Conservation (phyloP, 495 filamentous ascomycete species). For the Hypoxylon cercidicola region DNA sequence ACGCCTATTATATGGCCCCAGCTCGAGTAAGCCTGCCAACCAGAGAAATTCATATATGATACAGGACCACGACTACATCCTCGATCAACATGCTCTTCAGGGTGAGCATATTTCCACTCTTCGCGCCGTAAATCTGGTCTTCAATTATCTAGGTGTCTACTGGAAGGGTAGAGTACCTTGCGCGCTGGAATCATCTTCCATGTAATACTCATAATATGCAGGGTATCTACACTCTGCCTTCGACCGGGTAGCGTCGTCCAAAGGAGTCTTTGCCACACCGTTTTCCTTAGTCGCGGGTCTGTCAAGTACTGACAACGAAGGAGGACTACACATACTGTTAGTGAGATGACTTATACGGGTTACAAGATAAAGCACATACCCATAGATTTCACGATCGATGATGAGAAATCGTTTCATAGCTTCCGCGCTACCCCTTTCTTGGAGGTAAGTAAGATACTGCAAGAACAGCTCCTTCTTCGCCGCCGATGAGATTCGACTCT, state of each 20-base stretch:
- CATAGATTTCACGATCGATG: constrained; percentile 88
- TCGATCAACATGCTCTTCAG: not conserved
- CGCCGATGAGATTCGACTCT: constrained; percentile 74
- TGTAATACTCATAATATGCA: constrained; percentile 72
- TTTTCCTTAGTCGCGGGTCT: constrained; percentile 68
- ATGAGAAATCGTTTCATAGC: constrained; percentile 86
- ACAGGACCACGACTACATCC: constrained; percentile 20
- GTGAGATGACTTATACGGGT: constrained; percentile 3
- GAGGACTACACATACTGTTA: constrained; percentile 53
- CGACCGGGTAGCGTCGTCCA: constrained; percentile 70
- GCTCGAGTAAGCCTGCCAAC: not conserved
- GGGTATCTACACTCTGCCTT: constrained; percentile 72
- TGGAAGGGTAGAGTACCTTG: constrained; percentile 56
- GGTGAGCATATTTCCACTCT: not conserved
- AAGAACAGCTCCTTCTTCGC: constrained; percentile 81
- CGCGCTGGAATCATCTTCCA: constrained; percentile 56
- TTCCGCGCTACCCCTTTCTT: constrained; percentile 83
- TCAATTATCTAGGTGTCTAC: constrained; percentile 35
- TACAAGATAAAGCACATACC: constrained; percentile 60
- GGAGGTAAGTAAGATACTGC: constrained; percentile 84
- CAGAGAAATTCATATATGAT: constrained; percentile 30
- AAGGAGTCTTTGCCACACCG: constrained; percentile 64
- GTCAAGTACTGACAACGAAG: constrained; percentile 58
- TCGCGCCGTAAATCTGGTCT: constrained; percentile 3
- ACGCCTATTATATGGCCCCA: constrained; percentile 24